Base-by-base conservation (phyloP, 2,329 filamentous ascomycete species). In the Alternaria sp. region DNA sequence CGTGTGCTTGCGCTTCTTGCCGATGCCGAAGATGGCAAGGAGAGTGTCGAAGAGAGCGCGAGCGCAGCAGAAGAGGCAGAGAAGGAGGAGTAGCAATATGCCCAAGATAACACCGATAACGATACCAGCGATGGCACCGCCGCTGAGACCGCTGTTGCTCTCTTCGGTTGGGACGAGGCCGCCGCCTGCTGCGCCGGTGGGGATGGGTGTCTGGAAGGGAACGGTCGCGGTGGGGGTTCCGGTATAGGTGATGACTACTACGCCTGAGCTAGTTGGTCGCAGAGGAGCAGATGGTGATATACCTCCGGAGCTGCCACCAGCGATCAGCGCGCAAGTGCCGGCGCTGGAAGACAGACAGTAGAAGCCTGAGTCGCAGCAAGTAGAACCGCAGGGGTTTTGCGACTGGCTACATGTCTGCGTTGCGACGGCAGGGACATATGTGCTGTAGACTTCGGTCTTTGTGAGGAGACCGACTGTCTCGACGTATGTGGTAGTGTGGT, bases 101-200 rank as follows among this genome's bases (percentile, higher is more conserved):
- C 89, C 91, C 14, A 85, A 85, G 49, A 94, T 83, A 11, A 87
- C 86, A 63, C 91, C 91, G 57, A 94, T 89, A 66, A 94, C 91
- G 70, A 94, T 94, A 61, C 91, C 91, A 16, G 91, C 91, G 69
- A 94, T 94, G 61, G 90, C 91, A 53, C 91, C 91, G 43, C 84
- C 86, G 69, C 88, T 91, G 54, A 94, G 84, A 18, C 76, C 75
- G 26, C 71, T 71, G 20, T 70, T 66, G 55, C 76, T 70, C 11
- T 66, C 69, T 30, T 68, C 68, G 2, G 64, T 64, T 26, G 73
- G 62, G 14, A 75, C 70, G 24, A 76, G 73, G 3, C 75, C 78
- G 34, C 76, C 78, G 36, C 81, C 75, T 16, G 75, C 81, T 49
- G 82, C 83, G 46, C 83, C 85, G 7, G 85, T 85, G 4, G 84